Evolutionary conservation across 2,329 filamentous ascomycete genomes (phyloP).

Genomic region (Colletotrichum endophyticum): DNA sequence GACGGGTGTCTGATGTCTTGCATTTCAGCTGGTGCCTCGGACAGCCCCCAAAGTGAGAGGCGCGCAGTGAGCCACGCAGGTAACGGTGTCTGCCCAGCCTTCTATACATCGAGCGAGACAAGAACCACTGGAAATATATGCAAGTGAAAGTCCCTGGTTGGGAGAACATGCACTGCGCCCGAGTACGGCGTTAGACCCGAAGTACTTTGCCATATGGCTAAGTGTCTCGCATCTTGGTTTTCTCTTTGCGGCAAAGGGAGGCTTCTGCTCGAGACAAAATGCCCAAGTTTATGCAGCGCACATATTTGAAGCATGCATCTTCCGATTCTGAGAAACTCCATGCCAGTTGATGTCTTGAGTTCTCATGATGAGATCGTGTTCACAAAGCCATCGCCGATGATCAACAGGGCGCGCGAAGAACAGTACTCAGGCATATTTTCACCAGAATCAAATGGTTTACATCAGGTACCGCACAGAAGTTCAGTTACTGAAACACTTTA

Average conservation of each 20-base stretch:
- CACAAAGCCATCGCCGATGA: not conserved
- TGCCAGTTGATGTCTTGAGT: not conserved
- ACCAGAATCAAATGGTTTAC: not conserved
- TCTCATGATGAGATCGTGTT: not conserved
- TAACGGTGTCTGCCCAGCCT: not conserved
- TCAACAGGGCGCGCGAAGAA: not conserved
- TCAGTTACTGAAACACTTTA: not conserved
- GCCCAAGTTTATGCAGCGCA: not conserved
- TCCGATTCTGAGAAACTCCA: not conserved
- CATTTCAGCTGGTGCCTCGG: not conserved
- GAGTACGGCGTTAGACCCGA: not conserved
- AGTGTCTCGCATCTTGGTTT: not conserved
- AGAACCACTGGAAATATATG: not conserved
- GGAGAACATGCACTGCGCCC: not conserved
- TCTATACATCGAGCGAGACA: not conserved
- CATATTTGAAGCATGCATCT: not conserved
- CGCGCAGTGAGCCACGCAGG: not conserved
- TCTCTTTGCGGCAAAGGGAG: not conserved
- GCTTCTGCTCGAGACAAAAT: not conserved
- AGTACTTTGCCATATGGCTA: not conserved
- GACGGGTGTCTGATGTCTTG: not conserved
- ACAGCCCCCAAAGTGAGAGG: not conserved
- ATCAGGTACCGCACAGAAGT: not conserved
- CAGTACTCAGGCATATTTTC: not conserved
- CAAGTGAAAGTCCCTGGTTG: not conserved